phyloP scores from a whole-genome alignment of 371 early-diverging fungal species.

The Mortierella polycephala region DNA sequence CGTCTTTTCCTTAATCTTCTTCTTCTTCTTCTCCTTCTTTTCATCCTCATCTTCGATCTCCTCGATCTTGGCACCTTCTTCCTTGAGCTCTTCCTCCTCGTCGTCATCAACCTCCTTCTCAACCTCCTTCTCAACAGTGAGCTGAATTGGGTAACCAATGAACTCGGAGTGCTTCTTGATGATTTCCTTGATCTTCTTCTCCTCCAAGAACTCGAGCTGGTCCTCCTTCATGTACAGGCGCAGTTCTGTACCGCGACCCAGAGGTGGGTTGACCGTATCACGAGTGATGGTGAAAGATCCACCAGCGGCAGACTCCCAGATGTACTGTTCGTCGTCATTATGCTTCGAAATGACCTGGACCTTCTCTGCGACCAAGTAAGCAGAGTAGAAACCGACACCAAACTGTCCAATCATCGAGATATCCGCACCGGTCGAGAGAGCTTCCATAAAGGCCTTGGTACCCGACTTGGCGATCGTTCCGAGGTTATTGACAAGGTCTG shows the following conservation, averaged over 20 bases:
- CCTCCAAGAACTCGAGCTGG: conserved; percentile 90
- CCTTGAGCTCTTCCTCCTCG: conserved; percentile 68
- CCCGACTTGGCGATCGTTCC: conserved; percentile 98
- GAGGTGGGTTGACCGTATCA: conserved; percentile 77
- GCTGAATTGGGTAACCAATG: conserved; percentile 94
- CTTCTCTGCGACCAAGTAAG: conserved; percentile 94
- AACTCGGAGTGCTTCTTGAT: conserved; percentile 96
- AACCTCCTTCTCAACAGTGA: conserved; percentile 87
- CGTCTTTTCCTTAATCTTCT: conserved; percentile 81
- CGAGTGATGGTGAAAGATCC: conserved; percentile 92
- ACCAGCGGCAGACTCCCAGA: conserved; percentile 95
- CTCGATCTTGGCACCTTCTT: conserved; percentile 70
- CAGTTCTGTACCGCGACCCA: conserved; percentile 91
- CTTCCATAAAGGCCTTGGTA: conserved; percentile 95
- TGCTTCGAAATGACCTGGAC: conserved; percentile 96
- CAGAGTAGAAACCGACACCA: conserved; percentile 99
- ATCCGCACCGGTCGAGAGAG: conserved; percentile 80
- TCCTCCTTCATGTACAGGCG: conserved; percentile 93
- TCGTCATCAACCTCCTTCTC: conserved; percentile 87
- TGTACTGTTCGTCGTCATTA: conserved; percentile 93
- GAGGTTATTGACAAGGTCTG: conserved; percentile 94
- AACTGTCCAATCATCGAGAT: conserved; percentile 98
- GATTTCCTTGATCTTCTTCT: conserved; percentile 88
- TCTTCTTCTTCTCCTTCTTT: conserved; percentile 76
- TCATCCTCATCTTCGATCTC: conserved; percentile 73